Evolutionary conservation across 2,329 filamentous ascomycete genomes (phyloP).

Genomic region (Ceratocystis albifundus): DNA sequence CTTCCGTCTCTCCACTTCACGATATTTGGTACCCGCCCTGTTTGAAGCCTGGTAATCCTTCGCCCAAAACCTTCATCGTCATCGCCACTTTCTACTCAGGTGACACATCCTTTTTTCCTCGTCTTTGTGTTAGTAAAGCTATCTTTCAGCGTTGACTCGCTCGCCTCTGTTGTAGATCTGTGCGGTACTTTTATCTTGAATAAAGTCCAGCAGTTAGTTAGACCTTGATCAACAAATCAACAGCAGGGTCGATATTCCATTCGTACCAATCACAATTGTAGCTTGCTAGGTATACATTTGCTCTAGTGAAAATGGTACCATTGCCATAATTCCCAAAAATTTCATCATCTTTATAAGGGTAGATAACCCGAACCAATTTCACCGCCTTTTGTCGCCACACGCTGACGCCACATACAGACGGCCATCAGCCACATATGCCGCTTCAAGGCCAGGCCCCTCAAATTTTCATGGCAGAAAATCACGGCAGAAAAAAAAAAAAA

Average conservation of each 20-base stretch:
- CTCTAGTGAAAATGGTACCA: too few species aligned
- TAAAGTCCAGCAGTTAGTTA: background rate
- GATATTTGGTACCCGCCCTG: background rate
- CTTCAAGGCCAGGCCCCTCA: slow-evolving; percentile 19
- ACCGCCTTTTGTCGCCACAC: slow-evolving; percentile 13
- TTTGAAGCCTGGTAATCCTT: background rate
- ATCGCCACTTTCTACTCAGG: background rate
- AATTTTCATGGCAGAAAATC: slow-evolving; percentile 21
- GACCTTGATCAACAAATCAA: background rate
- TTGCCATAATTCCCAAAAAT: too few species aligned
- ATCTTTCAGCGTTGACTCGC: background rate
- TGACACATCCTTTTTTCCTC: background rate
- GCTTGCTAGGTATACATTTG: too few species aligned
- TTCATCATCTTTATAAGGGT: background rate
- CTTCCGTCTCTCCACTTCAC: background rate
- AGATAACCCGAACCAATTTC: background rate
- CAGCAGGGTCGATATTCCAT: too few species aligned
- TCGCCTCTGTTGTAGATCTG: slow-evolving; percentile 6
- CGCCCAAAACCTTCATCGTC: background rate
- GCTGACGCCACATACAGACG: background rate
- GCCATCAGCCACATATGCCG: slow-evolving; percentile 15
- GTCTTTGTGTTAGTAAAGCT: background rate
- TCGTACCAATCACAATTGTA: too few species aligned
- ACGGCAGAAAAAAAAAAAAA: slow-evolving; percentile 21
- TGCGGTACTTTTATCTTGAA: background rate